phyloP scores from a whole-genome alignment of 768 basidiomycete species.

The Boletus reticulatus region DNA sequence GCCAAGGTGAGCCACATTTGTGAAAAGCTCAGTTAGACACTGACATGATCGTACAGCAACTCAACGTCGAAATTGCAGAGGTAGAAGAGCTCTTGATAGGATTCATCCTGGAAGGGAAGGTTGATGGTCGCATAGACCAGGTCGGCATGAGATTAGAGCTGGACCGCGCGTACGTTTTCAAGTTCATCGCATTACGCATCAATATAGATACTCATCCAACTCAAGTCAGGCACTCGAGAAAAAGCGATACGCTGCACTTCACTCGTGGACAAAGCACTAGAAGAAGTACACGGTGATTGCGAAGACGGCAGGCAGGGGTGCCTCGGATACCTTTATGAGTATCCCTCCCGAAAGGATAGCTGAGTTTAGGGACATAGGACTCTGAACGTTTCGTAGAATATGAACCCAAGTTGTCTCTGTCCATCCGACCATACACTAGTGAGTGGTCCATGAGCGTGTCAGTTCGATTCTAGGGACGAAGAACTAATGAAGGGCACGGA shows the following conservation, averaged over 20 bases:
- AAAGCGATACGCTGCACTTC: slow-evolving; percentile 77
- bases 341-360: slow-evolving; percentile 32
- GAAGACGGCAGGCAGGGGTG: slow-evolving; percentile 53
- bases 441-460: background rate
- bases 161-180: slow-evolving; percentile 64
- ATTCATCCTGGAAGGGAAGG: slow-evolving; percentile 94
- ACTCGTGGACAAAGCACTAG: slow-evolving; percentile 84
- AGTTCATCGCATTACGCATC: background rate
- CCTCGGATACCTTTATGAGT: slow-evolving; percentile 33
- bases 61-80: slow-evolving; percentile 89
- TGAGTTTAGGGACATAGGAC: slow-evolving; percentile 30
- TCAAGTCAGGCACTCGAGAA: slow-evolving; percentile 82
- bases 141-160: slow-evolving; percentile 91
- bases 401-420: background rate
- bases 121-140: slow-evolving; percentile 96
- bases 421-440: background rate
- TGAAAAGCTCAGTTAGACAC: background rate
- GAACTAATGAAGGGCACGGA: too few species aligned
- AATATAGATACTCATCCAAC: slow-evolving; percentile 1
- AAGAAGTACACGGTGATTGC: slow-evolving; percentile 72
- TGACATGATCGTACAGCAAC: slow-evolving; percentile 58
- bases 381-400: slow-evolving; percentile 14
- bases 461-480: too few species aligned
- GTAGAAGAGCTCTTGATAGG: slow-evolving; percentile 93
- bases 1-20: slow-evolving; percentile 60